A percentile compares a stretch with the other conserved stretches of the same genome.
phyloP scores from a whole-genome alignment of 2,329 filamentous ascomycete genomes.

The Fusarium subtropicale region DNA sequence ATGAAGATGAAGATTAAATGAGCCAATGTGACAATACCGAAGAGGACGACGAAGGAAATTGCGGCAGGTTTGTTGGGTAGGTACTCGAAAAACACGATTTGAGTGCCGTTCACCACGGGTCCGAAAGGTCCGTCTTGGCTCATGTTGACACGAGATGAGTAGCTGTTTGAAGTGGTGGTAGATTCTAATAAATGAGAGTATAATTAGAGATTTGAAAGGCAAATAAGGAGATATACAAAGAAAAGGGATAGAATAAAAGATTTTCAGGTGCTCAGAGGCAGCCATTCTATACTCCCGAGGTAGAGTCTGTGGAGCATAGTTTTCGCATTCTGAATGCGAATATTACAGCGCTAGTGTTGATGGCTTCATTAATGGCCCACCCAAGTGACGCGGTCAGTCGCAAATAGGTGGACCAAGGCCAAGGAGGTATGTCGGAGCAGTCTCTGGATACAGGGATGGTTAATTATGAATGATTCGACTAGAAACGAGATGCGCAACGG shows the following conservation, averaged over 20 bases:
- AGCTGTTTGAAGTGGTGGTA: accelerated
- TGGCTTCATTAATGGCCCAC: neutral
- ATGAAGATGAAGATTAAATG: constrained; percentile 3
- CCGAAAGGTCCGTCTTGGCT: constrained; percentile 12
- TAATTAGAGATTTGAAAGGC: accelerated
- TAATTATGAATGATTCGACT: accelerated
- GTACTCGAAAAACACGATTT: constrained; percentile 22
- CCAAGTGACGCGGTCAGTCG: constrained; percentile 14
- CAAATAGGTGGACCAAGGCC: neutral
- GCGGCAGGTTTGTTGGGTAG: constrained; percentile 15
- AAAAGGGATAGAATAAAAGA: accelerated
- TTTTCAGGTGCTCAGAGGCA: neutral
- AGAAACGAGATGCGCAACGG: too few species aligned
- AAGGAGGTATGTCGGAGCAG: neutral
- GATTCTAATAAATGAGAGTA: too few species aligned
- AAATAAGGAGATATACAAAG: too few species aligned
- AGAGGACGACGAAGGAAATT: constrained; percentile 1
- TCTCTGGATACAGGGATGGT: too few species aligned
- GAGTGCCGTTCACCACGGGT: constrained; percentile 13
- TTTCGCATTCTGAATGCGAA: constrained; percentile 30
- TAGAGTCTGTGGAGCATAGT: neutral
- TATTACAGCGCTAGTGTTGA: neutral
- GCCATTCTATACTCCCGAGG: neutral
- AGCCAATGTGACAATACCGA: neutral
- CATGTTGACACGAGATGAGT: neutral